Evolutionary conservation across 352 stramenopile species (phyloP).

Genomic region (Globisporangium iwayamae): DNA sequence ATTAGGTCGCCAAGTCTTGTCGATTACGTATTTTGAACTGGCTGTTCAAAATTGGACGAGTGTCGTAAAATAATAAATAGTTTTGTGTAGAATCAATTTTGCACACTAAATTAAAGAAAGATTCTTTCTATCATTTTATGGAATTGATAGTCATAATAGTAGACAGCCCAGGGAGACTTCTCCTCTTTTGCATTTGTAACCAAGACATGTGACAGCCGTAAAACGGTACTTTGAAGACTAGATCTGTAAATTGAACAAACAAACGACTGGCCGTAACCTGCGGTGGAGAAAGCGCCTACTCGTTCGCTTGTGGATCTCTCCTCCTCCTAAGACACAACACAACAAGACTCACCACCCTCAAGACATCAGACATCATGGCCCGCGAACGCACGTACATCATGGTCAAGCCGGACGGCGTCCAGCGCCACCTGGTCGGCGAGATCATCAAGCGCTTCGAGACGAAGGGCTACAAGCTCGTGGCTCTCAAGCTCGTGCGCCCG

Average conservation of each 20-base stretch:
- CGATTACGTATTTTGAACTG: too few relatives aligned
- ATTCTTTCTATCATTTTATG: too few relatives aligned
- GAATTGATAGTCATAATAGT: too few relatives aligned
- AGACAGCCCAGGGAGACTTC: too few relatives aligned
- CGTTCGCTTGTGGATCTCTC: conserved; percentile 2
- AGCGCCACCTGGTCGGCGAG: conserved; percentile 93
- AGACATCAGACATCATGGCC: conserved; percentile 27
- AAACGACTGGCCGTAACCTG: conserved; percentile 15
- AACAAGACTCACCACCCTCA: conserved; percentile 1
- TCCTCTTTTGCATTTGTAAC: too few relatives aligned
- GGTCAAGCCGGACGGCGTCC: conserved; percentile 98
- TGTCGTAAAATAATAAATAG: too few relatives aligned
- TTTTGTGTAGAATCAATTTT: too few relatives aligned
- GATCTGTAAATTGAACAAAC: not conserved
- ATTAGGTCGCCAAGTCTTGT: too few relatives aligned
- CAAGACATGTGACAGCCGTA: too few relatives aligned
- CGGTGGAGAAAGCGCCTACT: not conserved
- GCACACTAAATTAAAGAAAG: not conserved
- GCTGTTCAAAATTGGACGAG: too few relatives aligned
- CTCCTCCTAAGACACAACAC: not conserved
- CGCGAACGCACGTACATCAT: conserved; percentile 86
- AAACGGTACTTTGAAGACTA: not conserved
- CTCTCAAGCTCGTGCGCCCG: conserved; percentile 92
- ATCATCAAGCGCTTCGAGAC: conserved; percentile 97
- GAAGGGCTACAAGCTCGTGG: conserved; percentile 95